phyloP scores from a whole-genome alignment of 1,139 yeast species.

The Debaryomycetaceae sp. region DNA sequence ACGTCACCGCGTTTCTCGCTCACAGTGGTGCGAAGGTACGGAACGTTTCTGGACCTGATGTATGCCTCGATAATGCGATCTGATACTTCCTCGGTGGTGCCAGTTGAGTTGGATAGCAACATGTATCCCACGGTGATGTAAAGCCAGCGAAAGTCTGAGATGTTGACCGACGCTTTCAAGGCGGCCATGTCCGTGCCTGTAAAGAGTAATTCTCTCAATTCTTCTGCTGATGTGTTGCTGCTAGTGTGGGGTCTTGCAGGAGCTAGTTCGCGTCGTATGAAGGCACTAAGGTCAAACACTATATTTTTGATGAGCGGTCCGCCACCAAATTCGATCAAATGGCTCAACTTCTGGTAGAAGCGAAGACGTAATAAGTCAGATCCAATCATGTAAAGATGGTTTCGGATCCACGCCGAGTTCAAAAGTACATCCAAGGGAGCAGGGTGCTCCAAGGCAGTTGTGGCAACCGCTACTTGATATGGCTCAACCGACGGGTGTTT shows the following conservation, averaged over 20 bases:
- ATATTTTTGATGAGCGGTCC: conserved; percentile 34
- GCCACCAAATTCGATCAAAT: conserved; percentile 26
- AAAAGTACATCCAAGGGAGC: conserved; percentile 12
- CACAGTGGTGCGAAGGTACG: conserved; percentile 8
- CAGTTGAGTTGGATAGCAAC: conserved; percentile 21
- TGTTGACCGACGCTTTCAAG: conserved; percentile 3
- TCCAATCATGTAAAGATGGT: conserved; percentile 34
- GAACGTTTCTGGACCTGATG: conserved; percentile 18
- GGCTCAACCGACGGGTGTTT: no score
- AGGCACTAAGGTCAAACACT: conserved; percentile 35
- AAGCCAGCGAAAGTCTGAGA: conserved; percentile 23
- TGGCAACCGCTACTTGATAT: no score
- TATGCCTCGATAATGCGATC: conserved; percentile 31
- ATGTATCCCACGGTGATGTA: conserved; percentile 37
- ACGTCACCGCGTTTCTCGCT: conserved; percentile 9
- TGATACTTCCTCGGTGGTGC: conserved; percentile 23
- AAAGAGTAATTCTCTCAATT: conserved; percentile 22
- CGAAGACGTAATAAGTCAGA: conserved; percentile 32
- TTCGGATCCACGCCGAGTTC: conserved; percentile 26
- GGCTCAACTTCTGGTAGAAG: conserved; percentile 31
- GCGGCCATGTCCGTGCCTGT: conserved; percentile 13
- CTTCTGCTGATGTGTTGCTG: conserved; percentile 11
- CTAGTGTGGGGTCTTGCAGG: conserved; percentile 10
- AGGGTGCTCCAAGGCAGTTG: no score
- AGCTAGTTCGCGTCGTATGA: conserved; percentile 27